These are phyloP conservation scores for Hypoxylon sp. DNA, from an alignment of 2,329 filamentous ascomycete species.

Conservation along the genomic window DNA sequence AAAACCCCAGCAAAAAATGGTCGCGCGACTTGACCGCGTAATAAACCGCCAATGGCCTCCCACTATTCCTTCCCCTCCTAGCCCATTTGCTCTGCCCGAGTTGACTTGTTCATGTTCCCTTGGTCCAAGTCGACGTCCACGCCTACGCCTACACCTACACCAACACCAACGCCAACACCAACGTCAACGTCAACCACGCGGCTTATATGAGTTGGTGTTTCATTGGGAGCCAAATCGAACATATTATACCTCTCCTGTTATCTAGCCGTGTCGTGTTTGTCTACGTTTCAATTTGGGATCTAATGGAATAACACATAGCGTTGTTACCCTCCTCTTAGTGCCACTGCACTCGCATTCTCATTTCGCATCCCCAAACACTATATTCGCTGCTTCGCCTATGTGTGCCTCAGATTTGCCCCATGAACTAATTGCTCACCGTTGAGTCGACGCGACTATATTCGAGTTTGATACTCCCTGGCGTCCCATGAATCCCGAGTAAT, in stretches of 20 bases:
- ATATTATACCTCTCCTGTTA: not conserved
- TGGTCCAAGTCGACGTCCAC: conserved; percentile 29
- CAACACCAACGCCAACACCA: conserved; percentile 6
- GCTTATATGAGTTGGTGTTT: conserved; percentile 6
- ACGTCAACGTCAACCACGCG: conserved; percentile 12
- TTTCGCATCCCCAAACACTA: conserved; percentile 7
- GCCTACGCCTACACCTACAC: conserved; percentile 4
- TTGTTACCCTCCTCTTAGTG: conserved; percentile 6
- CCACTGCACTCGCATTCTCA: conserved; percentile 4
- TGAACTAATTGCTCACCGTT: conserved; percentile 19
- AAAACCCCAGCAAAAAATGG: conserved; percentile 18
- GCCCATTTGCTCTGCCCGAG: conserved; percentile 31
- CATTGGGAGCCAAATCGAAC: conserved; percentile 7
- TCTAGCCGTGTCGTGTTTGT: conserved; percentile 29
- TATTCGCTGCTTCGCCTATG: conserved; percentile 20
- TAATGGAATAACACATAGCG: conserved; percentile 8
- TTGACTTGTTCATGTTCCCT: conserved; percentile 33
- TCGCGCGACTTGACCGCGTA: conserved; percentile 45
- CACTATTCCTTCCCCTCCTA: conserved; percentile 38
- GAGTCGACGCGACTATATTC: conserved; percentile 23
- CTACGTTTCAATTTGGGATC: conserved; percentile 22
- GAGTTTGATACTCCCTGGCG: conserved; percentile 10
- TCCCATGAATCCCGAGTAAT: conserved; percentile 24
- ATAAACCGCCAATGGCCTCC: conserved; percentile 39
- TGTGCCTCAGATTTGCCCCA: conserved; percentile 26